phyloP scores from a whole-genome alignment of 352 stramenopile genomes.

The Peronospora farinosa region DNA sequence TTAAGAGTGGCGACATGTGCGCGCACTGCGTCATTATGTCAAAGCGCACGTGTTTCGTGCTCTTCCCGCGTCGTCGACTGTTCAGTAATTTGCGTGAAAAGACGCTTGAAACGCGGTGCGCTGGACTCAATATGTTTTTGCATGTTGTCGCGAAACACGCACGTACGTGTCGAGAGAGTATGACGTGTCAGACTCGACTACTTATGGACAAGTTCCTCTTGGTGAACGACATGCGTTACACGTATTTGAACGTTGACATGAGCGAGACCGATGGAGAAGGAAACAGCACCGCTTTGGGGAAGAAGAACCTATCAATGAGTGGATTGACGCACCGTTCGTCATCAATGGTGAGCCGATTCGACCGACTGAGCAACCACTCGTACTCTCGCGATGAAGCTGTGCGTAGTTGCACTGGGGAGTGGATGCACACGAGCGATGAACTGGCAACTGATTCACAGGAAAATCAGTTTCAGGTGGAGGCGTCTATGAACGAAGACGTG shows the following conservation, averaged over 20 bases:
- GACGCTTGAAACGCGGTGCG: conserved; percentile 64
- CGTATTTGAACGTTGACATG: conserved; percentile 82
- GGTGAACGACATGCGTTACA: conserved; percentile 86
- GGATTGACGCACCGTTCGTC: conserved; percentile 16
- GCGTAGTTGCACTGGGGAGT: conserved; percentile 29
- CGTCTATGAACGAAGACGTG: conserved; percentile 1
- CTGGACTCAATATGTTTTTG: conserved; percentile 72
- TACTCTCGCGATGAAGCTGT: conserved; percentile 32
- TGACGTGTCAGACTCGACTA: conserved; percentile 60
- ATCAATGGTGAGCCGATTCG: conserved; percentile 28
- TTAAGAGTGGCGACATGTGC: conserved; percentile 68
- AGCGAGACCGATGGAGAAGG: conserved; percentile 45
- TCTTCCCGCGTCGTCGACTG: conserved; percentile 69
- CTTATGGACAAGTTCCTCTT: conserved; percentile 87
- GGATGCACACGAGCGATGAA: conserved; percentile 16
- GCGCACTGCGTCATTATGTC: conserved; percentile 68
- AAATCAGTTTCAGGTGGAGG: conserved; percentile 27
- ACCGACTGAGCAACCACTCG: conserved; percentile 32
- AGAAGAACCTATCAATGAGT: conserved; percentile 22
- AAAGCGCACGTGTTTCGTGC: conserved; percentile 74
- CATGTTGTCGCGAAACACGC: conserved; percentile 71
- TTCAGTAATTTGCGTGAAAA: conserved; percentile 71
- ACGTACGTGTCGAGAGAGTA: conserved; percentile 62
- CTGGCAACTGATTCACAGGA: conserved; percentile 25
- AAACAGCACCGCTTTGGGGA: conserved; percentile 35